Evolutionary conservation across 2,329 filamentous ascomycete genomes (phyloP).

Genomic region (Aureobasidium subglaciale): DNA sequence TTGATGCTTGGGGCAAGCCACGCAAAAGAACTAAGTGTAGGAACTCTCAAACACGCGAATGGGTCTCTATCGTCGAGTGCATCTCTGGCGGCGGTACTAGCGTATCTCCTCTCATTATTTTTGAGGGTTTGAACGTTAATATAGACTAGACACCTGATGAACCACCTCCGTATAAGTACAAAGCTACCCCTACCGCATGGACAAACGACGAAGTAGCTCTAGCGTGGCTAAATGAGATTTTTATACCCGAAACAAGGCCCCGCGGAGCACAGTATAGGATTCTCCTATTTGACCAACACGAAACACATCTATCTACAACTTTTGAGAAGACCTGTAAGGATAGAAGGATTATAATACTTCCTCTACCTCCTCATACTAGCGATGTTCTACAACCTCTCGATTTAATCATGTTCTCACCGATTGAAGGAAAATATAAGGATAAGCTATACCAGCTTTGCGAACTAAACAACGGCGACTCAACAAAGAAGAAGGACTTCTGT

Average conservation of each 20-base stretch:
- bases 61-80: too few relatives aligned
- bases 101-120: neutral
- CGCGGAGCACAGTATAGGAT: neutral
- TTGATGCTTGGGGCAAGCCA: too few relatives aligned
- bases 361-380: neutral
- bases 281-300: neutral
- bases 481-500: neutral
- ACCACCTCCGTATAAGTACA: neutral
- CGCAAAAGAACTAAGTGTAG: too few relatives aligned
- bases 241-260: neutral
- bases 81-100: too few relatives aligned
- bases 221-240: neutral
- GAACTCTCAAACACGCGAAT: too few relatives aligned
- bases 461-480: neutral
- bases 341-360: neutral
- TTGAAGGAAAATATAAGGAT: neutral
- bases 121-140: neutral
- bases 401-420: neutral
- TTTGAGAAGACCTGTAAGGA: neutral
- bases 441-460: neutral
- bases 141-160: neutral
- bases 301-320: neutral
- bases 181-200: neutral
- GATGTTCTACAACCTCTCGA: neutral
- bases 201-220: neutral